These are phyloP conservation scores for Calonectria henricotiae DNA, from an alignment of 2,329 filamentous ascomycete species.

Conservation along the genomic window DNA sequence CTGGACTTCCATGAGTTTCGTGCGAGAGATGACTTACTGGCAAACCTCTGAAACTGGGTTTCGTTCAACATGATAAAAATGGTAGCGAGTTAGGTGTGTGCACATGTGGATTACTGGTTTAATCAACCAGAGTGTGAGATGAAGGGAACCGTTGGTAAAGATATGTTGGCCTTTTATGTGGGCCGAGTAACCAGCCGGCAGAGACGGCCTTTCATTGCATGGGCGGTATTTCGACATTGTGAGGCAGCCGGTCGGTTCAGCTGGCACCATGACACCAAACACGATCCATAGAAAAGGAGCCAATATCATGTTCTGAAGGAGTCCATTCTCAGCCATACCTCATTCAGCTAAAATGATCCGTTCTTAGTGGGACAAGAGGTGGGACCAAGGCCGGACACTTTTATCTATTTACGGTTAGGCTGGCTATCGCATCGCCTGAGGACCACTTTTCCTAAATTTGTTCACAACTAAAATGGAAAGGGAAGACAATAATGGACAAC, in stretches of 20 bases:
- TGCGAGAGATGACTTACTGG: neutral
- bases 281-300: neutral
- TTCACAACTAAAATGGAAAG: too few species aligned
- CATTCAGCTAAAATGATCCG: constrained; percentile 17
- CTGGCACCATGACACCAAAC: neutral
- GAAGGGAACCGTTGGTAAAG: too few species aligned
- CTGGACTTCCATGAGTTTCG: too few species aligned
- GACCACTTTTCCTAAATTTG: too few species aligned
- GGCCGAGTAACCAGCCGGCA: too few species aligned
- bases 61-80: neutral
- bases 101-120: too few species aligned
- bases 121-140: too few species aligned
- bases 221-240: neutral
- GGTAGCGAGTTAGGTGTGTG: neutral
- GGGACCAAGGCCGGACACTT: constrained; percentile 13
- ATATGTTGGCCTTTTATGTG: neutral
- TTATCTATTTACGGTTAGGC: constrained; percentile 20
- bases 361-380: neutral
- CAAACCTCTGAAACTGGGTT: constrained; percentile 7
- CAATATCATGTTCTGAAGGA: neutral
- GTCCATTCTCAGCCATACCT: neutral
- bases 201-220: neutral
- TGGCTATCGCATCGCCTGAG: too few species aligned
- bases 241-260: neutral
- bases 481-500: too few species aligned